phyloP scores from a whole-genome alignment of 805 yeast species.

The Metschnikowia arizonensis region DNA sequence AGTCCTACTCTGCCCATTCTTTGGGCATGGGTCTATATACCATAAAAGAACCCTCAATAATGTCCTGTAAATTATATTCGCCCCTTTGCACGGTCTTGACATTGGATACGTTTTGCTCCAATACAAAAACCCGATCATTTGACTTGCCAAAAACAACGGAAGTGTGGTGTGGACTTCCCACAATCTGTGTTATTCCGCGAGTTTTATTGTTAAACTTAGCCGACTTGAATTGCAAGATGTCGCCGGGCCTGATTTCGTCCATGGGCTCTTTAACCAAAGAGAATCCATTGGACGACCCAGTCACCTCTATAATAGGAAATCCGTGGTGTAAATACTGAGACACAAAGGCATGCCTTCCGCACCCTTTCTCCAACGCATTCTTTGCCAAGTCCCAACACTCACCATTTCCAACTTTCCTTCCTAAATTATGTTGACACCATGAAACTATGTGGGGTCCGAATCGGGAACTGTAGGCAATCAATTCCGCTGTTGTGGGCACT shows the following conservation, averaged over 20 bases:
- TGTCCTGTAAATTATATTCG: constrained; percentile 32
- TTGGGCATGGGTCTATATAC: constrained; percentile 48
- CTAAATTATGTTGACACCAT: constrained; percentile 50
- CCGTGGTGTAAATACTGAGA: constrained; percentile 48
- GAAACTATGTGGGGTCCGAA: constrained; percentile 52
- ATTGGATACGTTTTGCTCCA: constrained; percentile 50
- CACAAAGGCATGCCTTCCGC: constrained; percentile 56
- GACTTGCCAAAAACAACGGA: constrained; percentile 29
- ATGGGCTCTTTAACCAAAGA: constrained; percentile 12
- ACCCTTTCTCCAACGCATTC: constrained; percentile 49
- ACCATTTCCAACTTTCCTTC: constrained; percentile 49
- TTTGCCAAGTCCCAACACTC: constrained; percentile 62
- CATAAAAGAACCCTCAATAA: constrained; percentile 40
- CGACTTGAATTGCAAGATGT: constrained; percentile 46
- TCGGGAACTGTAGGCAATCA: constrained; percentile 31
- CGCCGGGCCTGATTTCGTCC: constrained; percentile 52
- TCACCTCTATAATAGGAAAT: constrained; percentile 31
- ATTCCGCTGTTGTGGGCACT: constrained; percentile 29
- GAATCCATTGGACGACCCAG: constrained; percentile 17
- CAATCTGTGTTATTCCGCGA: constrained; percentile 32
- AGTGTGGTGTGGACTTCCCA: constrained; percentile 56
- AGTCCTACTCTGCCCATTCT: constrained; percentile 36
- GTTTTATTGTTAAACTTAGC: constrained; percentile 38
- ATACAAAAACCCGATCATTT: constrained; percentile 30
- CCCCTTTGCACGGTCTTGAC: constrained; percentile 38